Base-by-base conservation (phyloP, 345 rosid genomes). In the Populus davidiana region DNA sequence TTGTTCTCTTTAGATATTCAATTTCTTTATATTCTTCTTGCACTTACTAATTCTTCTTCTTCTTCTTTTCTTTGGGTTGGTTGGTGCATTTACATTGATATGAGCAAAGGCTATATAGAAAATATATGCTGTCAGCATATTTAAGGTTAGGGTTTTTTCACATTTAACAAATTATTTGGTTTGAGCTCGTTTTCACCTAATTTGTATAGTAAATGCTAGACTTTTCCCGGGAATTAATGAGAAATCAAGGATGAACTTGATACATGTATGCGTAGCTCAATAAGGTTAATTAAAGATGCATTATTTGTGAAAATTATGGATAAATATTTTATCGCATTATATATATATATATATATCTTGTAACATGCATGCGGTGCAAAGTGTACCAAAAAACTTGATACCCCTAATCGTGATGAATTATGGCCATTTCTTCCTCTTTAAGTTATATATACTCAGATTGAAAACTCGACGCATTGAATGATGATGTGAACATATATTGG, bases 111-210 rank as follows among this genome's bases (percentile, higher is more conserved):
- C 35, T 50, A 64, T 72, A 70, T 63, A 7, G 25, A 21, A n/a
- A n/a, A 23, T n/a, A 59, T 23, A 29, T 33, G 5, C 5, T 33
- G 59, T 52, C 72, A 67, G 67, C 18, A 70, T 12, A 23, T 71
- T 70, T 82, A 88, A 88, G 91, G 88, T 86, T 88, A 83, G 88
- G 88, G 87, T 88, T 84, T 82, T 67, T 67, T 14, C 31, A 73
- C 68, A 64, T 78, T 36, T 49, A 64, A 63, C 67, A n/a, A 39
- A 75, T 70, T 31, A 75, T 70, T 66, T 39, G 54, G 75, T 56
- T 64, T 44, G 33, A 75, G 50, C 67, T 12, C 50, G 18, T 21
- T 41, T 14, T 49, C 44, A 33, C 4, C 11, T 3, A 10, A 25
- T 12, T 25, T 59, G 13, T 59, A 10, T 54, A 21, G 20, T 6